phyloP scores from a whole-genome alignment of 2,329 filamentous ascomycete genomes.

The Aspergillus terreus region DNA sequence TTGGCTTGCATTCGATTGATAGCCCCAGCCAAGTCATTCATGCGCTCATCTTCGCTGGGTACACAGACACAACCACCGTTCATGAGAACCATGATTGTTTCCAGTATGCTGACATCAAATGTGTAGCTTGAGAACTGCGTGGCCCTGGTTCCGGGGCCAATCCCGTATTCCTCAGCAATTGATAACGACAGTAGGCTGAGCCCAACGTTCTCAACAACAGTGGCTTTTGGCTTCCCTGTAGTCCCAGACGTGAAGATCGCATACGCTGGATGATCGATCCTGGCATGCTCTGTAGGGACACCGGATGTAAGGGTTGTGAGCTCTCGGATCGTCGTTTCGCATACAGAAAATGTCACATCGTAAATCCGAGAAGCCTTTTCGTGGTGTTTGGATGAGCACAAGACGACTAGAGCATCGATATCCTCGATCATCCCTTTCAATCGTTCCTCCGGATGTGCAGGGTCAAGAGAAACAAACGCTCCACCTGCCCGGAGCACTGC shows the following conservation, averaged over 20 bases:
- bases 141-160: constrained; percentile 54
- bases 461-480: constrained; percentile 41
- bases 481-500: constrained; percentile 42
- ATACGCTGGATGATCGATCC: constrained; percentile 47
- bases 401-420: constrained; percentile 29
- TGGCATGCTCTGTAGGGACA: constrained; percentile 12
- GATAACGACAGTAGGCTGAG: constrained; percentile 54
- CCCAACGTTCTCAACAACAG: constrained; percentile 59
- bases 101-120: constrained; percentile 53
- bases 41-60: constrained; percentile 49
- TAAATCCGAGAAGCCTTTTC: constrained; percentile 28
- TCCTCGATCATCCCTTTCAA: constrained; percentile 33
- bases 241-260: constrained; percentile 59
- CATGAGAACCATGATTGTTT: constrained; percentile 54
- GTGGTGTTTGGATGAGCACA: constrained; percentile 30
- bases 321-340: constrained; percentile 22
- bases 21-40: constrained; percentile 49
- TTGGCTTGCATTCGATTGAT: constrained; percentile 52
- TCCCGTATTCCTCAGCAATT: constrained; percentile 49
- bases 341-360: constrained; percentile 25
- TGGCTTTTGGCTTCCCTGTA: constrained; percentile 56
- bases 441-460: constrained; percentile 36
- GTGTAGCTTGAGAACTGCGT: constrained; percentile 57
- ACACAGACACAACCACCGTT: constrained; percentile 59
- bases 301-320: constrained; percentile 21